Evolutionary conservation across 2,329 filamentous ascomycete species (phyloP).

Genomic region (Cladosporium halotolerans): DNA sequence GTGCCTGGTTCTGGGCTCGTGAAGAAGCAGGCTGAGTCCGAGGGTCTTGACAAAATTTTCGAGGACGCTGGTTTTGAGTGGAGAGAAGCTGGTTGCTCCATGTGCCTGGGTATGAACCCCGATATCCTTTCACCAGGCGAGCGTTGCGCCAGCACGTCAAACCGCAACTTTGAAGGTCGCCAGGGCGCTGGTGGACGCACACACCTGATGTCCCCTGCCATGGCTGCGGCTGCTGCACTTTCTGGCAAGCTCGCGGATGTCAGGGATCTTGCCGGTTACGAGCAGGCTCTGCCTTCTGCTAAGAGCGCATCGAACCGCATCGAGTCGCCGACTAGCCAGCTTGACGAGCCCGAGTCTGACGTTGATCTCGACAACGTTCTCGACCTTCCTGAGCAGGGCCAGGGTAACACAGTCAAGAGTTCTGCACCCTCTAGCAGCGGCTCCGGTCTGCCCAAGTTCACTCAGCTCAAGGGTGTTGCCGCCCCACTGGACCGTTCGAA

Average conservation of each 20-base stretch:
- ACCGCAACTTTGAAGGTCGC: conserved; percentile 95
- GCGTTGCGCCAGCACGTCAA: conserved; percentile 90
- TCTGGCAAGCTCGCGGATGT: conserved; percentile 89
- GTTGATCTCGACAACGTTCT: conserved; percentile 59
- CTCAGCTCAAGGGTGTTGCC: conserved; percentile 74
- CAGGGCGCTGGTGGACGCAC: conserved; percentile 89
- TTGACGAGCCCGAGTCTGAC: conserved; percentile 55
- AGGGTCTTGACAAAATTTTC: conserved; percentile 92
- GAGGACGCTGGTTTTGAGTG: conserved; percentile 89
- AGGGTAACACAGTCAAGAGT: conserved; percentile 55
- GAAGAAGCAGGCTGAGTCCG: conserved; percentile 82
- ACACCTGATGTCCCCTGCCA: conserved; percentile 93
- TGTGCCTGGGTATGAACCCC: conserved; percentile 99
- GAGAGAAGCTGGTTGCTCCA: conserved; percentile 96
- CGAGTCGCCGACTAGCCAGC: conserved; percentile 41
- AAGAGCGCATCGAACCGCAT: conserved; percentile 52
- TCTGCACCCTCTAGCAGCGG: conserved; percentile 40
- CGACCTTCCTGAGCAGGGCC: conserved; percentile 60
- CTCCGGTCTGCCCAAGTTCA: conserved; percentile 76
- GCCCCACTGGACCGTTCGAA: conserved; percentile 84
- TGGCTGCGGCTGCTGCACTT: conserved; percentile 88
- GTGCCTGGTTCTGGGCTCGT: conserved; percentile 93
- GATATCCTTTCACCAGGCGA: conserved; percentile 90
- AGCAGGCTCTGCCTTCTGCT: conserved; percentile 33
- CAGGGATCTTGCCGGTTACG: conserved; percentile 62